These are phyloP conservation scores for Pisolithus marmoratus DNA, from an alignment of 768 basidiomycete genomes.

Conservation along the genomic window DNA sequence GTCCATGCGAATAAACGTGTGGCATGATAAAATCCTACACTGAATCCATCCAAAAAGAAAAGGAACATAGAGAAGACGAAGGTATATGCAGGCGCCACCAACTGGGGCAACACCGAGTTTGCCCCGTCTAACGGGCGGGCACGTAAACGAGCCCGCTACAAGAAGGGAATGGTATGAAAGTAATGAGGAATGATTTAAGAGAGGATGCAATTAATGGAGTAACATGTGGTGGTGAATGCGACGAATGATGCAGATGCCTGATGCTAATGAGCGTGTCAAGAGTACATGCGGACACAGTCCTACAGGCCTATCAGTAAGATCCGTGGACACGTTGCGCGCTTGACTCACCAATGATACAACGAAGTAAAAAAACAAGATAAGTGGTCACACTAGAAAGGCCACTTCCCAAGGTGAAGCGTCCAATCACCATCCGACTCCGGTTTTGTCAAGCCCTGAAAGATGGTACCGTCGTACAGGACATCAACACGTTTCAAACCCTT, in stretches of 20 bases:
- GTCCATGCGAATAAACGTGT: background rate
- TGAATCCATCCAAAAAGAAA: background rate
- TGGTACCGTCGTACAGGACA: conserved; percentile 42
- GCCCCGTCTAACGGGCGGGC: background rate
- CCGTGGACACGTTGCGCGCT: background rate
- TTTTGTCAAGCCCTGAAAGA: conserved; percentile 49
- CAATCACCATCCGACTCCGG: conserved; percentile 30
- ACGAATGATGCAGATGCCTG: background rate
- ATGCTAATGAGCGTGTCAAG: background rate
- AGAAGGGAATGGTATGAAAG: background rate
- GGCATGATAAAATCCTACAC: background rate
- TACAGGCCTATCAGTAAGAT: background rate
- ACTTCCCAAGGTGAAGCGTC: conserved; percentile 28
- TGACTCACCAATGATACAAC: background rate
- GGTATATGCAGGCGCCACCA: background rate
- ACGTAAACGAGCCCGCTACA: background rate
- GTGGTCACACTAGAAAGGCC: background rate
- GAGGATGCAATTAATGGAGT: background rate
- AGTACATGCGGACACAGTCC: conserved; percentile 5
- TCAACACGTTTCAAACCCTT: conserved; percentile 55
- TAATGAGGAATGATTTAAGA: background rate
- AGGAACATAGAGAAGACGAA: background rate
- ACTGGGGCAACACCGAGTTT: background rate
- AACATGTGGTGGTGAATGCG: background rate
- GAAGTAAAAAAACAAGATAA: background rate